Evolutionary conservation across 2,329 filamentous ascomycete genomes (phyloP).

Genomic region (Colletotrichum sp.): DNA sequence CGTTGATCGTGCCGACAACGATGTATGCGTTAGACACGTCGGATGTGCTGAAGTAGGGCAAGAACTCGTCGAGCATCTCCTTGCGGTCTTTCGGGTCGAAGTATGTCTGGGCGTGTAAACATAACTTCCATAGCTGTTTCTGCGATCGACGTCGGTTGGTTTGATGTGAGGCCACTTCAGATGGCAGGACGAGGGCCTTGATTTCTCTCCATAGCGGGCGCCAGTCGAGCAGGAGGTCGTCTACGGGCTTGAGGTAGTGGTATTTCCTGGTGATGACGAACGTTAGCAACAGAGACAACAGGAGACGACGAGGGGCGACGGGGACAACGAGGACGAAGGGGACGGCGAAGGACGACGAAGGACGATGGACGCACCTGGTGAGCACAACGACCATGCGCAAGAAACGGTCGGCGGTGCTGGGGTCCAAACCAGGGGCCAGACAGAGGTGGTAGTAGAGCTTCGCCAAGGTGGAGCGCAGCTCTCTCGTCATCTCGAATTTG

Average conservation of each 20-base stretch:
- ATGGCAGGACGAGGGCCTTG: constrained; percentile 87
- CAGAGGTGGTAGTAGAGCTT: constrained; percentile 94
- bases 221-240: constrained; percentile 94
- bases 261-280: constrained; percentile 70
- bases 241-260: constrained; percentile 89
- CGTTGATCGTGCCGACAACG: constrained; percentile 85
- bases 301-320: background rate
- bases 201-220: constrained; percentile 90
- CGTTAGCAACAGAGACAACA: background rate
- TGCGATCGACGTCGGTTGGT: constrained; percentile 58
- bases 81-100: constrained; percentile 89
- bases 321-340: background rate
- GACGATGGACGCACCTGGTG: constrained; percentile 73
- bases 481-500: constrained; percentile 94
- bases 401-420: constrained; percentile 83
- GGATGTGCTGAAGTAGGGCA: constrained; percentile 91
- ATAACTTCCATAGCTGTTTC: constrained; percentile 82
- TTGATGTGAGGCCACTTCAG: constrained; percentile 75
- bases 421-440: constrained; percentile 87
- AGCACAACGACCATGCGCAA: constrained; percentile 95
- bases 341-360: background rate
- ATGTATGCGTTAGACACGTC: constrained; percentile 93
- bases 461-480: constrained; percentile 81
- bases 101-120: constrained; percentile 88
- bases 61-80: constrained; percentile 78